Conservation (phyloP, 2,329 filamentous ascomycete species). For the Daldinia sp. region DNA sequence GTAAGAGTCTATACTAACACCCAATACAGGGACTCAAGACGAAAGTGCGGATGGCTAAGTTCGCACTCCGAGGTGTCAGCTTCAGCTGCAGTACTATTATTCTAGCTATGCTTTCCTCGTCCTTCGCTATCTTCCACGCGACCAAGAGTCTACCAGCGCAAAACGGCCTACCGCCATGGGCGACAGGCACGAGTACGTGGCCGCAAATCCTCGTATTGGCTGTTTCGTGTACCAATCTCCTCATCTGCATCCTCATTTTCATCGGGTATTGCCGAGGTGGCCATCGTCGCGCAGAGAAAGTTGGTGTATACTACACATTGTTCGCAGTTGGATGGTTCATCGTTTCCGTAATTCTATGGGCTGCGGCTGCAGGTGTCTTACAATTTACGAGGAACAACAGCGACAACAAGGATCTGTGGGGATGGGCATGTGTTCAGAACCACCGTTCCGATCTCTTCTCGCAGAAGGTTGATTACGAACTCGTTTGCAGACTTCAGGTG, state of each 20-base stretch:
- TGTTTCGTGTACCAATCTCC: conserved; percentile 83
- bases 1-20: conserved; percentile 55
- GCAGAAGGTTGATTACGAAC: conserved; percentile 85
- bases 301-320: conserved; percentile 93
- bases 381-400: conserved; percentile 81
- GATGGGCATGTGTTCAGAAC: conserved; percentile 96
- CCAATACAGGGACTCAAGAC: conserved; percentile 84
- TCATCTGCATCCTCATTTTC: conserved; percentile 83
- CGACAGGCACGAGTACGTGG: conserved; percentile 82
- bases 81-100: conserved; percentile 98
- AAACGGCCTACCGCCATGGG: conserved; percentile 89
- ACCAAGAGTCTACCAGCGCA: conserved; percentile 80
- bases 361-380: conserved; percentile 83
- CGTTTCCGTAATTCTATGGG: conserved; percentile 93
- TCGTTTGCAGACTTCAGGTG: conserved; percentile 90
- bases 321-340: conserved; percentile 96
- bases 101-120: conserved; percentile 87
- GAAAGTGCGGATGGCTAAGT: conserved; percentile 91
- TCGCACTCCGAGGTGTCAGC: conserved; percentile 93
- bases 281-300: conserved; percentile 89
- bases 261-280: conserved; percentile 89
- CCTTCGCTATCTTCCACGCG: conserved; percentile 91
- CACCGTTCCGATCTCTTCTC: conserved; percentile 80
- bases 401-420: conserved; percentile 92
- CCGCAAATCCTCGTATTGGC: conserved; percentile 86